Evolutionary conservation across 2,329 filamentous ascomycete species (phyloP).

Genomic region (Arthrinium phaeospermum): DNA sequence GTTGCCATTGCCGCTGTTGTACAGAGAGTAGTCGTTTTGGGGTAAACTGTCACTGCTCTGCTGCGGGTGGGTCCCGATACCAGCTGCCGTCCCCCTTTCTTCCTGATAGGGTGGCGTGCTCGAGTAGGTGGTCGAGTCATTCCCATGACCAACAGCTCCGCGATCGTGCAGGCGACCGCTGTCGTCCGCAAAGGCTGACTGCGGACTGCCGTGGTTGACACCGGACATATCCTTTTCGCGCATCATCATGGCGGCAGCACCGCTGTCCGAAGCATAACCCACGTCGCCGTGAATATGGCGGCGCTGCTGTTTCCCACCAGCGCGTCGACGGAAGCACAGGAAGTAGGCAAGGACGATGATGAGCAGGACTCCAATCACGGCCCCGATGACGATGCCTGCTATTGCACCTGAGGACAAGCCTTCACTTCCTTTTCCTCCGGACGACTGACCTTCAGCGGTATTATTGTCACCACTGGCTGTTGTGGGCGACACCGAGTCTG

Average conservation of each 20-base stretch:
- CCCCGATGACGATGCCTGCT: conserved; percentile 53
- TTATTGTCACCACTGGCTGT: too few relatives aligned
- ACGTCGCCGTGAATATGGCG: conserved; percentile 18
- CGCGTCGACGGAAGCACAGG: conserved; percentile 47
- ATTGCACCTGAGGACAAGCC: conserved; percentile 50
- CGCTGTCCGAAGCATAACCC: conserved; percentile 35
- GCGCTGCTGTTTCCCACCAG: conserved; percentile 28
- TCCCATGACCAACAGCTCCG: conserved; percentile 29
- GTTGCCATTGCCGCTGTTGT: neutral
- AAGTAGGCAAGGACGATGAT: conserved; percentile 50
- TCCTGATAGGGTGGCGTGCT: conserved; percentile 48
- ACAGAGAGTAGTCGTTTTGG: neutral
- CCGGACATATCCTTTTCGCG: conserved; percentile 53
- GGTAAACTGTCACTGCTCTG: conserved; percentile 1
- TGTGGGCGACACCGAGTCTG: too few relatives aligned
- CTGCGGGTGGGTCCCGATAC: conserved; percentile 27
- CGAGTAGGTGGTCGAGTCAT: conserved; percentile 52
- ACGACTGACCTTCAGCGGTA: too few relatives aligned
- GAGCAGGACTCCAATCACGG: conserved; percentile 36
- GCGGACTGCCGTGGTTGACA: conserved; percentile 45
- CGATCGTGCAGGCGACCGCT: conserved; percentile 30
- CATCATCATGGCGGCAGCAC: conserved; percentile 45
- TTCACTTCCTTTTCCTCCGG: too few relatives aligned
- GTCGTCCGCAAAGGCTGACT: conserved; percentile 52
- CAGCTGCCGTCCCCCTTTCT: conserved; percentile 51